A percentile compares a stretch with the other conserved stretches of the same genome.
phyloP scores from a whole-genome alignment of 208 protist genomes.

The Acanthamoeba healyi region DNA sequence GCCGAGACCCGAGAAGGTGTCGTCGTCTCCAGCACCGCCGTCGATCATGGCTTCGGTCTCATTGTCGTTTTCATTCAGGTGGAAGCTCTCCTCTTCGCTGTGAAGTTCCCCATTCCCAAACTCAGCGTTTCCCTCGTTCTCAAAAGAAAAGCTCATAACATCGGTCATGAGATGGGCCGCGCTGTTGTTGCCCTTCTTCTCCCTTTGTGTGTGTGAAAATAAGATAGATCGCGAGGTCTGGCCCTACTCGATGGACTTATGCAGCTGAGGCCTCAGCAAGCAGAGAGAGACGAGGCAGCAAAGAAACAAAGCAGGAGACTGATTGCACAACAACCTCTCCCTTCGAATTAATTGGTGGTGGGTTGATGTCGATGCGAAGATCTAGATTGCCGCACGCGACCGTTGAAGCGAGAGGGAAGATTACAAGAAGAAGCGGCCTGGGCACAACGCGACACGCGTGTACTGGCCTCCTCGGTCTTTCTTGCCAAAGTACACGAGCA shows the following conservation, averaged over 20 bases:
- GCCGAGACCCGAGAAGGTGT: constrained; percentile 36
- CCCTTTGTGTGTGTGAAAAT: not conserved
- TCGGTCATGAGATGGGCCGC: not conserved
- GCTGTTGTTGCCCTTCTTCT: not conserved
- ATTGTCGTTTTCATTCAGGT: not conserved
- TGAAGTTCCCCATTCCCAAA: constrained; percentile 23
- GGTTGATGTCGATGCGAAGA: too few species aligned
- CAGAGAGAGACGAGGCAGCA: too few species aligned
- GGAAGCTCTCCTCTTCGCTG: not conserved
- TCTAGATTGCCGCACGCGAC: too few species aligned
- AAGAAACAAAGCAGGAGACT: too few species aligned
- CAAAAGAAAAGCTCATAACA: constrained; percentile 64
- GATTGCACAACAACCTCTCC: too few species aligned
- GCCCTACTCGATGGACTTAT: too few species aligned
- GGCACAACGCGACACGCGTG: too few species aligned
- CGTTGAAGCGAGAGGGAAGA: too few species aligned
- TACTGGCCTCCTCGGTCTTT: not conserved
- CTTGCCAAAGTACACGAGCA: not conserved
- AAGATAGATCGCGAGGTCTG: too few species aligned
- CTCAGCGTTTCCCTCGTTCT: constrained; percentile 8
- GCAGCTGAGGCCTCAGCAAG: too few species aligned
- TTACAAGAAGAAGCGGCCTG: too few species aligned
- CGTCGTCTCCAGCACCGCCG: not conserved
- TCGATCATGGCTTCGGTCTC: not conserved
- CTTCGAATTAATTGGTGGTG: not conserved